Percentiles rank a stretch among this genome's conserved stretches.
Conservation (phyloP, 75 land plant genomes). For the Pseudotsuga menziesii region DNA sequence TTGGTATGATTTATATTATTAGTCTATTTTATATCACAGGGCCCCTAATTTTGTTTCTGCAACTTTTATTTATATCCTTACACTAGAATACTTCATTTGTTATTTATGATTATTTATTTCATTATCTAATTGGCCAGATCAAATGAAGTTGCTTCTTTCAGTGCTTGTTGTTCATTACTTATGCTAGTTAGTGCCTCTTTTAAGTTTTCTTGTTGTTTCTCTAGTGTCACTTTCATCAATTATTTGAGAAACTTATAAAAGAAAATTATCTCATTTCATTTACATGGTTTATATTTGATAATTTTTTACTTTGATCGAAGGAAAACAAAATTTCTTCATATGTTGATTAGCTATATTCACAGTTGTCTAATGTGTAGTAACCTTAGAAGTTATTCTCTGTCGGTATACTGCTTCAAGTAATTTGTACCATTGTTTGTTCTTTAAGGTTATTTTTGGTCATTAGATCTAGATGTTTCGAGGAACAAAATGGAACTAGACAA, state of each 20-base stretch:
- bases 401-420: neutral
- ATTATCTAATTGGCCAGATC: neutral
- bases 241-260: neutral
- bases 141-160: neutral
- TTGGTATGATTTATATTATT: neutral
- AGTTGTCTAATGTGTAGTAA: too few relatives aligned
- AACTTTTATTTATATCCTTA: conserved; percentile 5
- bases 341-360: too few relatives aligned
- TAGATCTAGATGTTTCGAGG: neutral
- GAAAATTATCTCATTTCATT: too few relatives aligned
- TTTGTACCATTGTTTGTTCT: neutral
- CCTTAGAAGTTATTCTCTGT: neutral
- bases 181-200: too few relatives aligned
- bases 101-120: conserved; percentile 7
- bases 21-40: too few relatives aligned
- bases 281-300: too few relatives aligned
- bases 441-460: neutral
- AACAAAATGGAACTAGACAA: neutral
- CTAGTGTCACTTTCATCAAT: conserved; percentile 4
- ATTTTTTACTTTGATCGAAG: too few relatives aligned
- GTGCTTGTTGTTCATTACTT: neutral
- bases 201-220: neutral
- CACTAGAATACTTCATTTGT: neutral
- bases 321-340: too few relatives aligned
- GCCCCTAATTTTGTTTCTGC: neutral